phyloP scores from a whole-genome alignment of 208 protist genomes.

The Phytomonas francai region DNA sequence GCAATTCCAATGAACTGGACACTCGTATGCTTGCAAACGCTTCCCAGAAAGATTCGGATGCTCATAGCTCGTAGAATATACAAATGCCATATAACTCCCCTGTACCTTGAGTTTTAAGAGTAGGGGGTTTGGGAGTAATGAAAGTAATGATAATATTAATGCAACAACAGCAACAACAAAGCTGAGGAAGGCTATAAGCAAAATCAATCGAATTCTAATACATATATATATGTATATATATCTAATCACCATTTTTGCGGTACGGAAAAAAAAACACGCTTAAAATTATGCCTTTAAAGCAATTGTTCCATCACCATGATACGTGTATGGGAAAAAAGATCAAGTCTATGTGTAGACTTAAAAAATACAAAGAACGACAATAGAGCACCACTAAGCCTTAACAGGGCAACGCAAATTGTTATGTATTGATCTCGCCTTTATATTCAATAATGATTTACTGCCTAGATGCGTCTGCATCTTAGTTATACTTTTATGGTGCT shows the following conservation, averaged over 20 bases:
- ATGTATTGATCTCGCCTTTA: not conserved
- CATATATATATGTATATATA: too few species aligned
- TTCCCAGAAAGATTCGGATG: not conserved
- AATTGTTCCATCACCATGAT: too few species aligned
- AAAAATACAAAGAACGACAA: not conserved
- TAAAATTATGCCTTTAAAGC: not conserved
- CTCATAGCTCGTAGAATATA: not conserved
- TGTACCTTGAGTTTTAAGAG: not conserved
- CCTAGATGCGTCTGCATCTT: not conserved
- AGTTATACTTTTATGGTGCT: not conserved
- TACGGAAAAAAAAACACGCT: too few species aligned
- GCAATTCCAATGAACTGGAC: not conserved
- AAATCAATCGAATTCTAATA: not conserved
- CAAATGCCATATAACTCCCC: not conserved
- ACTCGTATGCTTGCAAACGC: not conserved
- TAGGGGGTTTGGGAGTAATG: not conserved
- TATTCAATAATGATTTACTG: not conserved
- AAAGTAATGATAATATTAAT: not conserved
- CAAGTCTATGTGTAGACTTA: not conserved
- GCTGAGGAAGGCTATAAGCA: not conserved
- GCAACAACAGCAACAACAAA: not conserved
- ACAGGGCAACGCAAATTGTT: not conserved
- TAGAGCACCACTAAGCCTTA: not conserved
- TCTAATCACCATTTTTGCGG: too few species aligned
- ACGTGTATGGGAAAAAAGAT: too few species aligned